Evolutionary conservation across 1,139 yeast genomes (phyloP), one percentile per base, ranked within the genome.

Genomic region (Magnusiomyces ingens): DNA sequence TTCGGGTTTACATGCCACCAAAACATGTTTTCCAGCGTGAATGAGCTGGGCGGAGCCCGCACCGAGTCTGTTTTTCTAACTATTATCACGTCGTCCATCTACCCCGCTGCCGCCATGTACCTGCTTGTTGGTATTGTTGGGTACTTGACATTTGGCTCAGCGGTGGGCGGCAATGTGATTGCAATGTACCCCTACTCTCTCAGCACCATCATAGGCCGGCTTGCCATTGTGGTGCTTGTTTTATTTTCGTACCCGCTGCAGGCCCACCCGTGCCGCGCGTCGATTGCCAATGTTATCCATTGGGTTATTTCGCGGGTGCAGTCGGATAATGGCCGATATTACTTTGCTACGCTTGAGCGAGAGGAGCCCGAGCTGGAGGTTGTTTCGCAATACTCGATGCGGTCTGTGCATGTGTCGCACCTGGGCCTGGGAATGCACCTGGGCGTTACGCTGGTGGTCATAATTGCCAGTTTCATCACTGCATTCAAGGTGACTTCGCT

Each of bases 1-100:
- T 89, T 94, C 72, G 98, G 98, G 2, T 94, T 82, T 69, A 91
- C 98, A 0, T 95, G 98, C 58, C 95, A 93, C 60, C 97, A 93
- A 72, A 93, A 74, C 61, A 85, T 93, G 83, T 91, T 87, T 68
- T 84, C 96, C 10, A 86, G 91, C 53, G 80, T 90, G 63, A 88
- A 90, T 65, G 99, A 93, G 70, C 75, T 93, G 11, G 49, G 21
- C 2, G 40, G 17, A 4, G 4, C 8, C 5, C 40, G 40, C n/a
- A 36, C 40, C n/a, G 40, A 36, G 40, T 36, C 40, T 12, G 17
- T n/a, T 3, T 74, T 85, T 50, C 63, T 76, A 8, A 66, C 62
- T n/a, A 80, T 93, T 50, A 74, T 85, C 45, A 68, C 73, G 48
- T 60, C 75, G 3, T 81, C 94, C 2, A 75, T 88, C 47, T 65